Evolutionary conservation across 495 filamentous ascomycete genomes (phyloP).

Genomic region (Aspergillus saccharolyticus): DNA sequence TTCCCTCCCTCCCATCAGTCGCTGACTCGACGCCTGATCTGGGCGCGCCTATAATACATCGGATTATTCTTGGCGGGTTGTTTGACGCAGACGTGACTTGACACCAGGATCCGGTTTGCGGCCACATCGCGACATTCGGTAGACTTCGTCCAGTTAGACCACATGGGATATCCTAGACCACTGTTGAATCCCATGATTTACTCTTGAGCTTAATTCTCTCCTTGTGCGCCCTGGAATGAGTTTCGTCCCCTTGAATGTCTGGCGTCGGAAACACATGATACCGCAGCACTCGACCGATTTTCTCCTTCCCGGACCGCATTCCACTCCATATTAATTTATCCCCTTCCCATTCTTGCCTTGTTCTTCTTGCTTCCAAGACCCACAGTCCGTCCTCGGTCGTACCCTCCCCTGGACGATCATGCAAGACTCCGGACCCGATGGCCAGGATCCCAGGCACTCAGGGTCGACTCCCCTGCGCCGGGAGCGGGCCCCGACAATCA

Average conservation of each 20-base stretch:
- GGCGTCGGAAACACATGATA: conserved; percentile 12
- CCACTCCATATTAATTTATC: conserved; percentile 14
- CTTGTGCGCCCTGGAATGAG: conserved; percentile 3
- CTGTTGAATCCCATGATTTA: background rate
- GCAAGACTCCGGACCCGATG: conserved; percentile 28
- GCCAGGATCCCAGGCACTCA: conserved; percentile 24
- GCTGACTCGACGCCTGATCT: background rate
- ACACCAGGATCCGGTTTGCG: background rate
- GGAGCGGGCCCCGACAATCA: conserved; percentile 61
- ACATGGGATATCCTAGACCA: background rate
- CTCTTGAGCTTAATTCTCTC: background rate
- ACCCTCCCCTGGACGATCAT: conserved; percentile 25
- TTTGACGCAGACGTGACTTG: background rate
- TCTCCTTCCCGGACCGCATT: conserved; percentile 22
- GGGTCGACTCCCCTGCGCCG: conserved; percentile 36
- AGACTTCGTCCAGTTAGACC: background rate
- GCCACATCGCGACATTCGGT: background rate
- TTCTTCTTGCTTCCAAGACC: conserved; percentile 13
- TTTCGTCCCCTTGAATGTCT: conserved; percentile 2
- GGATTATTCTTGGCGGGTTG: background rate
- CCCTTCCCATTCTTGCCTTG: conserved; percentile 12
- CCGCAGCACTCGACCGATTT: conserved; percentile 5
- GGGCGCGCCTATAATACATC: background rate
- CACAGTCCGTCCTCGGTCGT: conserved; percentile 7
- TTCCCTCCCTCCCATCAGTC: background rate